Conservation (phyloP, 1,139 yeast genomes). For the Pichia sp. region DNA sequence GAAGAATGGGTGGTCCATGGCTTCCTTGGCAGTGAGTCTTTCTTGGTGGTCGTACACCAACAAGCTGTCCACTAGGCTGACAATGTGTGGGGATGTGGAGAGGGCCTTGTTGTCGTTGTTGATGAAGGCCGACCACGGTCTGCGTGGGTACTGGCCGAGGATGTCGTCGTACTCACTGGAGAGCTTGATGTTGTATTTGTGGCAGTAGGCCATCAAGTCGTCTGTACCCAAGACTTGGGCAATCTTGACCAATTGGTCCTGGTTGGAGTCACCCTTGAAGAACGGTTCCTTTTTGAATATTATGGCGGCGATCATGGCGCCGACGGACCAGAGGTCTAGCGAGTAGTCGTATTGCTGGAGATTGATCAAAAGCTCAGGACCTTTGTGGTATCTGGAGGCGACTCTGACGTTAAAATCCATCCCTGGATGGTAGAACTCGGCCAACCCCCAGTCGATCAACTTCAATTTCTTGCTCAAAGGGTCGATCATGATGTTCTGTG, state of each 20-base stretch:
- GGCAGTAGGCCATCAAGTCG: constrained; percentile 68
- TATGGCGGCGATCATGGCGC: constrained; percentile 98
- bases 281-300: constrained; percentile 96
- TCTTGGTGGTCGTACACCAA: constrained; percentile 93
- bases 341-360: constrained; percentile 93
- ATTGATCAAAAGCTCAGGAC: constrained; percentile 95
- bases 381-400: constrained; percentile 97
- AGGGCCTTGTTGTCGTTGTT: constrained; percentile 72
- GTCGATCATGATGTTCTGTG: constrained; percentile 98
- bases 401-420: constrained; percentile 96
- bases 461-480: constrained; percentile 71
- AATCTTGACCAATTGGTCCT: constrained; percentile 94
- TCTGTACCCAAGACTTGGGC: constrained; percentile 93
- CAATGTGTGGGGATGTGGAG: constrained; percentile 61
- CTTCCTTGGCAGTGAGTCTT: constrained; percentile 91
- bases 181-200: constrained; percentile 72
- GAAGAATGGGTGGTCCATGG: constrained; percentile 67
- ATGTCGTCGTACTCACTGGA: constrained; percentile 80
- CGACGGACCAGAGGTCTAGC: constrained; percentile 94
- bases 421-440: constrained; percentile 95
- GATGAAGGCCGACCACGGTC: constrained; percentile 86
- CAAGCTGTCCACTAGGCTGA: constrained; percentile 81
- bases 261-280: constrained; percentile 95
- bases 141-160: constrained; percentile 59
- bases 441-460: constrained; percentile 98